Conservation (phyloP, 2,329 filamentous ascomycete species). For the Neonectria punicea region DNA sequence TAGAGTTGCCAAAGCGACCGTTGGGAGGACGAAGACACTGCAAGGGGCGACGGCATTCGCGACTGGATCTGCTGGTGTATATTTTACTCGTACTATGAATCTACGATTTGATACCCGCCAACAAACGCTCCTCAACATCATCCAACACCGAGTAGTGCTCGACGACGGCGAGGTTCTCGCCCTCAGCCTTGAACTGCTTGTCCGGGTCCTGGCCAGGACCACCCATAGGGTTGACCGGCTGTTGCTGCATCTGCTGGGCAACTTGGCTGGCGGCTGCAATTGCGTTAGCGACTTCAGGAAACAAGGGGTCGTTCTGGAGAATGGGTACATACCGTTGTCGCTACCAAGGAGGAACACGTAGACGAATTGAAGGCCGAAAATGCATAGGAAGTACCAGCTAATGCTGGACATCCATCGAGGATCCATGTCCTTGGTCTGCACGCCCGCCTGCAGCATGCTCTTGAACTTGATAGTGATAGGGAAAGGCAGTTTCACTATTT, state of each 20-base stretch:
- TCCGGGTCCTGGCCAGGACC: constrained; percentile 93
- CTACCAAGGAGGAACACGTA: constrained; percentile 97
- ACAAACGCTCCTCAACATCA: constrained; percentile 84
- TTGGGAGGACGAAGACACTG: not conserved
- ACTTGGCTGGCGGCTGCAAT: constrained; percentile 85
- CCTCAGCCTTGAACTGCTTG: constrained; percentile 92
- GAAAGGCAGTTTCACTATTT: constrained; percentile 90
- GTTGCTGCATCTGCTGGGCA: constrained; percentile 84
- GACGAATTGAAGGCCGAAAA: constrained; percentile 95
- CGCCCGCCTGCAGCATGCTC: constrained; percentile 97
- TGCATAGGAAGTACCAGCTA: constrained; percentile 98
- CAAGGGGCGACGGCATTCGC: constrained; percentile 27
- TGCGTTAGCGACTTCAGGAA: not conserved
- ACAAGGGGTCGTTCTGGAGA: constrained; percentile 13
- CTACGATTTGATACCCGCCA: constrained; percentile 63
- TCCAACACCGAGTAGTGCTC: constrained; percentile 94
- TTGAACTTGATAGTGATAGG: constrained; percentile 99
- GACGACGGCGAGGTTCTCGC: constrained; percentile 94
- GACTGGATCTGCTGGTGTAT: constrained; percentile 40
- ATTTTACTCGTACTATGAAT: constrained; percentile 45
- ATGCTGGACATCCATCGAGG: constrained; percentile 98
- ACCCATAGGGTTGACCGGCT: constrained; percentile 70
- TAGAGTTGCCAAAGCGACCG: constrained; percentile 6
- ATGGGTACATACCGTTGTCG: constrained; percentile 80
- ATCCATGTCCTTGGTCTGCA: constrained; percentile 95